Evolutionary conservation across 2,329 filamentous ascomycete species (phyloP).

Genomic region (Colletotrichum sp.): DNA sequence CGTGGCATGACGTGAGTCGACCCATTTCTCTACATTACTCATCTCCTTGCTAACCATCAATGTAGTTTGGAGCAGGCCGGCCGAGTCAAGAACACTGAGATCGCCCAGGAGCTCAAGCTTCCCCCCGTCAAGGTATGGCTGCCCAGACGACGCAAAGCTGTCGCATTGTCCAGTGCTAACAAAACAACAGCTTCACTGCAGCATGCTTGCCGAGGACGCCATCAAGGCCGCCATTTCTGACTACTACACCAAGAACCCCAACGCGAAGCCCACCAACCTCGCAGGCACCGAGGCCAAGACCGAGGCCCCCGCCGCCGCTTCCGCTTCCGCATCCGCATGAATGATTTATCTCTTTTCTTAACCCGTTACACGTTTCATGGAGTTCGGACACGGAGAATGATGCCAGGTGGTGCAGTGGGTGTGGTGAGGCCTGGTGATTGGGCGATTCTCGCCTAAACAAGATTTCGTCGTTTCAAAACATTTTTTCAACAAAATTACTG

Average conservation of each 20-base stretch:
- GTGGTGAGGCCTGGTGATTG: neutral
- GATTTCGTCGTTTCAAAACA: neutral
- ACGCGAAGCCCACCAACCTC: slow-evolving; percentile 73
- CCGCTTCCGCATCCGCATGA: slow-evolving; percentile 26
- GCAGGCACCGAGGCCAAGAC: slow-evolving; percentile 72
- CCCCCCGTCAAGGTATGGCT: slow-evolving; percentile 85
- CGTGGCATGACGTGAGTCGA: slow-evolving; percentile 77
- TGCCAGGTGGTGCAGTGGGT: neutral
- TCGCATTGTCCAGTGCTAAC: slow-evolving; percentile 28
- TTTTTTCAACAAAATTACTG: slow-evolving; percentile 1
- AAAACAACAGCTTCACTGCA: slow-evolving; percentile 75
- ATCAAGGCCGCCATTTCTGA: slow-evolving; percentile 91
- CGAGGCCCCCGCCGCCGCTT: slow-evolving; percentile 38
- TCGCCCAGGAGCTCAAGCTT: slow-evolving; percentile 92
- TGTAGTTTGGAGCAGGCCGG: slow-evolving; percentile 81
- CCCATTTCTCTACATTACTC: neutral
- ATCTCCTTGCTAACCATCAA: neutral
- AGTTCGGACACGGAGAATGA: neutral
- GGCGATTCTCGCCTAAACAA: neutral
- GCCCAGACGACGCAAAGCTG: neutral
- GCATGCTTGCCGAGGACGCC: slow-evolving; percentile 89
- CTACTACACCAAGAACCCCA: slow-evolving; percentile 90
- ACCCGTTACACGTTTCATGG: neutral
- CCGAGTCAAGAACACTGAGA: slow-evolving; percentile 95
- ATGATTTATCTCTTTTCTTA: neutral